These are phyloP conservation scores for Fusarium praegraminearum DNA, from an alignment of 2,329 filamentous ascomycete genomes.

Conservation along the genomic window DNA sequence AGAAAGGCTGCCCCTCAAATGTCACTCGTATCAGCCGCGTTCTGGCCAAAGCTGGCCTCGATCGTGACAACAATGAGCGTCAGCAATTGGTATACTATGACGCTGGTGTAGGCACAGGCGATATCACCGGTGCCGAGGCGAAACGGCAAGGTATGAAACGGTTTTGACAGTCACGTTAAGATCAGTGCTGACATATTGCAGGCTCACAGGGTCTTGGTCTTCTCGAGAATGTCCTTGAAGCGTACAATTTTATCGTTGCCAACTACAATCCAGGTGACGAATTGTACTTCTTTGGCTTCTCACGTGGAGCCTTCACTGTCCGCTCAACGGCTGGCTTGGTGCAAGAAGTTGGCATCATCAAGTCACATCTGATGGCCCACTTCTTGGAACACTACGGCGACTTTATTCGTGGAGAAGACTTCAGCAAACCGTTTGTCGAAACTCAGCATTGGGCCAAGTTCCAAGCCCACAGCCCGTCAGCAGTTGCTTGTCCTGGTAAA, in stretches of 20 bases:
- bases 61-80: slow-evolving; percentile 41
- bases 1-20: slow-evolving; percentile 44
- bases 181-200: neutral
- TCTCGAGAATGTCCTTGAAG: slow-evolving; percentile 46
- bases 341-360: slow-evolving; percentile 39
- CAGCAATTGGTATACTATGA: slow-evolving; percentile 52
- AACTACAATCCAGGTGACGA: slow-evolving; percentile 45
- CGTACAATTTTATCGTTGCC: slow-evolving; percentile 50
- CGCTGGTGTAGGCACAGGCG: slow-evolving; percentile 14
- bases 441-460: slow-evolving; percentile 7
- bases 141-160: neutral
- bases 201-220: slow-evolving; percentile 38
- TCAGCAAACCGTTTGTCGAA: slow-evolving; percentile 1
- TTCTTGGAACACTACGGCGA: slow-evolving; percentile 25
- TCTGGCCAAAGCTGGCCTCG: slow-evolving; percentile 31
- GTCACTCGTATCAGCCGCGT: slow-evolving; percentile 48
- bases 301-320: slow-evolving; percentile 51
- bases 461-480: neutral
- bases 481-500: neutral
- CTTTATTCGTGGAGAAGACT: slow-evolving; percentile 9
- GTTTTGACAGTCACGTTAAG: accelerated
- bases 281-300: slow-evolving; percentile 50
- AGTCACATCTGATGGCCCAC: slow-evolving; percentile 26
- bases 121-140: slow-evolving; percentile 4
- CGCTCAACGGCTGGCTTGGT: slow-evolving; percentile 46